phyloP scores from a whole-genome alignment of 2,329 filamentous ascomycete genomes.

The Phyllachora maydis region DNA sequence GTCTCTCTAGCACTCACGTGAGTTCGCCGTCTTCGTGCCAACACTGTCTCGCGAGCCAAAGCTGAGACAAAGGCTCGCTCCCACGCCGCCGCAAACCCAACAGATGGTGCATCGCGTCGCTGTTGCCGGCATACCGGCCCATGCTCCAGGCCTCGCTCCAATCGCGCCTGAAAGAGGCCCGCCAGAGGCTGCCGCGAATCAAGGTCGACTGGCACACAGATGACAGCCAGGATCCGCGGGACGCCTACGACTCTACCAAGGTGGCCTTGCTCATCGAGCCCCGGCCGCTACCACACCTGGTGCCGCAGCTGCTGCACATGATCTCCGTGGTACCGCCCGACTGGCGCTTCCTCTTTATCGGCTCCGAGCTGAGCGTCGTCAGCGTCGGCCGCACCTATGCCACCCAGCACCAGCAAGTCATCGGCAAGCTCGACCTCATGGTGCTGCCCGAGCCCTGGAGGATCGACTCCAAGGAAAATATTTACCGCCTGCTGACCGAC shows the following conservation, averaged over 20 bases:
- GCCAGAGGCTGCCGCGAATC: conserved; percentile 16
- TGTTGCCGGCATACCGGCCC: conserved; percentile 21
- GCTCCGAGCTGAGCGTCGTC: conserved; percentile 23
- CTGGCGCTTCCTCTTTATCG: conserved; percentile 32
- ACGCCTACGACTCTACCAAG: conserved; percentile 22
- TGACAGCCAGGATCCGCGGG: conserved; percentile 9
- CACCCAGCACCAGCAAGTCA: conserved; percentile 23
- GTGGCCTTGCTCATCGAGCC: conserved; percentile 30
- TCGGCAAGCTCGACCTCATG: conserved; percentile 29
- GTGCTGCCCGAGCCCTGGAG: conserved; percentile 24
- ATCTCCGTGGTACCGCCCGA: conserved; percentile 28
- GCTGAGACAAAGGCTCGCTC: neutral
- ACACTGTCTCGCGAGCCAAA: neutral
- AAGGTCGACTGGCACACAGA: conserved; percentile 16
- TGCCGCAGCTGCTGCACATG: conserved; percentile 28
- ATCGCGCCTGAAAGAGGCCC: conserved; percentile 16
- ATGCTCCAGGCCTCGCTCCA: conserved; percentile 17
- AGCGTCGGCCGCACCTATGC: conserved; percentile 21
- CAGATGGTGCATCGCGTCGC: conserved; percentile 25
- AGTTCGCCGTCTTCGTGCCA: conserved; percentile 3
- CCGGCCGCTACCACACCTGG: conserved; percentile 23
- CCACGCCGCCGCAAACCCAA: too few species aligned
- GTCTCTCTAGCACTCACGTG: conserved; percentile 17
- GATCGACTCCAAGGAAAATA: conserved; percentile 23
- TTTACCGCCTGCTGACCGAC: conserved; percentile 26